Conservation (phyloP, 1,284 basidiomycete species). For the Leccinum angustisporum region DNA sequence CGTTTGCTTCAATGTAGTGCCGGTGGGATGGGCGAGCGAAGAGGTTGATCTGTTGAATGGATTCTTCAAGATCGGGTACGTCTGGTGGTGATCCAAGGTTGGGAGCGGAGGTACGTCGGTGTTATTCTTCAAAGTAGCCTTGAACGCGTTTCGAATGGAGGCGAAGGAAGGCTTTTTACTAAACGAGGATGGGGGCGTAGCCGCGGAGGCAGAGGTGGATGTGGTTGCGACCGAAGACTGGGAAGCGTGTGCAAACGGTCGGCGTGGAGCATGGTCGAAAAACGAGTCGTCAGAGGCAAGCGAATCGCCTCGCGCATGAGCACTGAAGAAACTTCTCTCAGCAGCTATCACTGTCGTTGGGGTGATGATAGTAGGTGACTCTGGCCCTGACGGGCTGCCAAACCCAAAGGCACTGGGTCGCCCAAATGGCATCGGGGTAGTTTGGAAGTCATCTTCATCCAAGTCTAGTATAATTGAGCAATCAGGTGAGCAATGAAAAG, state of each 20-base stretch:
- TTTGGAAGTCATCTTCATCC: constrained; percentile 67
- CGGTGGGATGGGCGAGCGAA: constrained; percentile 50
- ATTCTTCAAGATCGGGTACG: constrained; percentile 69
- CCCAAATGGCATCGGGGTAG: constrained; percentile 65
- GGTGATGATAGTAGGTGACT: constrained; percentile 58
- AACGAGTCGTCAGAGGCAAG: constrained; percentile 64
- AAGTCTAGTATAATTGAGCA: too few relatives aligned
- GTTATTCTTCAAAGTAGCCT: constrained; percentile 56
- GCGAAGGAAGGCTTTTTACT: constrained; percentile 85
- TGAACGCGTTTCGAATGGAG: constrained; percentile 87
- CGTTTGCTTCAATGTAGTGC: constrained; percentile 38
- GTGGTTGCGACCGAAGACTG: constrained; percentile 66
- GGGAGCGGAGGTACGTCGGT: constrained; percentile 65
- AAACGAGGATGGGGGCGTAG: constrained; percentile 47
- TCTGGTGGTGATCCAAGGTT: constrained; percentile 56
- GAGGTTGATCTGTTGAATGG: constrained; percentile 80
- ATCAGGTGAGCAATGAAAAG: constrained; percentile 5
- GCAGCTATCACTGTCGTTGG: constrained; percentile 48
- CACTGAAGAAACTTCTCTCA: constrained; percentile 59
- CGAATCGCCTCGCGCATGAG: constrained; percentile 73
- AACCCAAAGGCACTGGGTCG: constrained; percentile 47
- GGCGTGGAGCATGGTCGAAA: constrained; percentile 55
- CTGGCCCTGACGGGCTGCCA: constrained; percentile 49
- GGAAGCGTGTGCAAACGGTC: constrained; percentile 64
- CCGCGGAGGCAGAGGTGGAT: constrained; percentile 26